phyloP scores from a whole-genome alignment of 495 filamentous ascomycete genomes.

The Xylaria venustula region DNA sequence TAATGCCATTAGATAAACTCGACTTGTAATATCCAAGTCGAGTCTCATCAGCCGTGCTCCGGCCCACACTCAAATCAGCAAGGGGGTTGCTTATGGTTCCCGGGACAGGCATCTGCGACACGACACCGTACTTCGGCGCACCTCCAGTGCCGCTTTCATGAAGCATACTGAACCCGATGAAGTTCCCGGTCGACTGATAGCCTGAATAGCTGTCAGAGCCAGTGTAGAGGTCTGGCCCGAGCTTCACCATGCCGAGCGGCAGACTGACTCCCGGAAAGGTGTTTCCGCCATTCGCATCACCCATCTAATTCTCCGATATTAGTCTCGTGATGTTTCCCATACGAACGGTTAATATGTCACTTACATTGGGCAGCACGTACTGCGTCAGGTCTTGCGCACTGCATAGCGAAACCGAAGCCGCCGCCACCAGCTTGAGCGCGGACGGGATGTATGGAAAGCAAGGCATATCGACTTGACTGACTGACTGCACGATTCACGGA shows the following conservation, averaged over 20 bases:
- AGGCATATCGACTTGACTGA: background rate
- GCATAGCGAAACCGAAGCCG: background rate
- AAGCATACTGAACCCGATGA: conserved; percentile 71
- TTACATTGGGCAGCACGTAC: conserved; percentile 22
- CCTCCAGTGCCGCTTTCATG: conserved; percentile 75
- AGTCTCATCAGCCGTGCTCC: conserved; percentile 51
- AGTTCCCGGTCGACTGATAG: conserved; percentile 55
- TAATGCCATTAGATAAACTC: conserved; percentile 50
- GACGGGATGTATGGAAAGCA: background rate
- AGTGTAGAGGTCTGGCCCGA: conserved; percentile 62
- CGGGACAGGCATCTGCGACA: conserved; percentile 62
- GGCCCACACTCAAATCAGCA: conserved; percentile 51
- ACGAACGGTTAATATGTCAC: too few relatives aligned
- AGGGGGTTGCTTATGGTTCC: conserved; percentile 58
- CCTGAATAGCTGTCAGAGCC: conserved; percentile 66
- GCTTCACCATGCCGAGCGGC: conserved; percentile 70
- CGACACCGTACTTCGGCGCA: conserved; percentile 71
- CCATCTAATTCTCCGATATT: conserved; percentile 26
- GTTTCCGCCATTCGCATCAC: conserved; percentile 56
- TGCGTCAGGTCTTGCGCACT: conserved; percentile 20
- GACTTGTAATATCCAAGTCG: conserved; percentile 67
- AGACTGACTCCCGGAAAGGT: conserved; percentile 65
- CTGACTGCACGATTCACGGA: background rate
- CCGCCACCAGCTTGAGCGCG: background rate
- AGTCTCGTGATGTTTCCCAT: too few relatives aligned